Percentiles rank a stretch among this genome's conserved stretches.
phyloP scores from a whole-genome alignment of 345 rosid species.

The Conringia planisiliqua region DNA sequence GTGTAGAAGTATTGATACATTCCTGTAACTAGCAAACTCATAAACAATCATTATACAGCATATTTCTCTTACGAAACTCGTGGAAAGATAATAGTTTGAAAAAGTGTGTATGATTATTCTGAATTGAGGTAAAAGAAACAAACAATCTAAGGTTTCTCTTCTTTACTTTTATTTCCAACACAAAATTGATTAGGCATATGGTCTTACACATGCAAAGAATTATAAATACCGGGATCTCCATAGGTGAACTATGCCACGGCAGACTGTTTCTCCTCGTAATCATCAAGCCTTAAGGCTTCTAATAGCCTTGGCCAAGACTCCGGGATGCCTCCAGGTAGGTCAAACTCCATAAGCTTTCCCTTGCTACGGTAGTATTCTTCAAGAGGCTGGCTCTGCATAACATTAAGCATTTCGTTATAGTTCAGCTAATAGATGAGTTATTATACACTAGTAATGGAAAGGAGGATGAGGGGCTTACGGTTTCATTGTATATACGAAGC shows the following conservation, averaged over 20 bases:
- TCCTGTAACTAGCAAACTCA: conserved; percentile 19
- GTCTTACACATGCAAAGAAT: conserved; percentile 56
- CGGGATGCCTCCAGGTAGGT: conserved; percentile 90
- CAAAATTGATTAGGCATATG: conserved; percentile 57
- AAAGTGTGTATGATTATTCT: conserved; percentile 27
- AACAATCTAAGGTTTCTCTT: conserved; percentile 15
- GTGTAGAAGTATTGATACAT: conserved; percentile 20
- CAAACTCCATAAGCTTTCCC: conserved; percentile 78
- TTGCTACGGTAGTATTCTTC: conserved; percentile 71
- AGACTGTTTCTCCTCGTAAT: conserved; percentile 63
- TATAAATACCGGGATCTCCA: conserved; percentile 26
- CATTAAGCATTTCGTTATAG: not conserved
- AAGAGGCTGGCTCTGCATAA: conserved; percentile 79
- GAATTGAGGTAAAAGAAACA: not conserved
- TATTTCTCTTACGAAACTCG: not conserved
- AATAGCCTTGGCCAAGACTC: conserved; percentile 97
- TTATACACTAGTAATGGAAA: not conserved
- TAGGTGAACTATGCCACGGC: conserved; percentile 53
- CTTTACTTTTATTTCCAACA: conserved; percentile 26
- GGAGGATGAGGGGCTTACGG: conserved; percentile 35
- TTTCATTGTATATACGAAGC: conserved; percentile 68
- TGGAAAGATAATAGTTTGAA: conserved; percentile 10
- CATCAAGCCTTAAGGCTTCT: conserved; percentile 81
- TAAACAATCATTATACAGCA: conserved; percentile 32
- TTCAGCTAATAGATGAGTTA: not conserved